Evolutionary conservation across 2,329 filamentous ascomycete species (phyloP).

Genomic region (Paecilomyces sp.): DNA sequence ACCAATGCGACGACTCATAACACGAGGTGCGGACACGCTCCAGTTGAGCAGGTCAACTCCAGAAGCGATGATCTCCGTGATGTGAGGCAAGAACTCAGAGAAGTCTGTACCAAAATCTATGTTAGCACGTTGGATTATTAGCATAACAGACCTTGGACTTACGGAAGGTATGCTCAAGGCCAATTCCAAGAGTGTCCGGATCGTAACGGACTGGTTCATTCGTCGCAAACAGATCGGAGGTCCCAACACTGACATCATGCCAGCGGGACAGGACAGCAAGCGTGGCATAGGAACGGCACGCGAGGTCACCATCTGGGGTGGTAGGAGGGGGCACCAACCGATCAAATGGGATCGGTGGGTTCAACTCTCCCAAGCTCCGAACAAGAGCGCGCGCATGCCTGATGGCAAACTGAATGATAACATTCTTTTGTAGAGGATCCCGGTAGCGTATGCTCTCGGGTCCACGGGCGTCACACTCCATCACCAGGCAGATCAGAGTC

Average conservation of each 20-base stretch:
- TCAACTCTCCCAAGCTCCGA: slow-evolving; percentile 31
- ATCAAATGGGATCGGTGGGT: slow-evolving; percentile 22
- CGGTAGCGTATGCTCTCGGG: slow-evolving; percentile 35
- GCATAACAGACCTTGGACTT: neutral
- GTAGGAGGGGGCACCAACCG: slow-evolving; percentile 15
- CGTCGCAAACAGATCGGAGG: slow-evolving; percentile 28
- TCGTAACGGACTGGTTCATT: slow-evolving; percentile 33
- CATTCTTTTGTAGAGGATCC: slow-evolving; percentile 32
- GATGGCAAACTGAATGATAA: slow-evolving; percentile 31
- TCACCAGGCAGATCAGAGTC: slow-evolving; percentile 32
- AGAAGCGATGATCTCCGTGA: neutral
- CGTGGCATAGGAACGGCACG: slow-evolving; percentile 33
- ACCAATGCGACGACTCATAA: neutral
- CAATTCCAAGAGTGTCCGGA: slow-evolving; percentile 28
- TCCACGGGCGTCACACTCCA: slow-evolving; percentile 35
- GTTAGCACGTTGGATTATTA: neutral
- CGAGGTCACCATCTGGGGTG: slow-evolving; percentile 35
- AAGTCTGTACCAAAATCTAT: neutral
- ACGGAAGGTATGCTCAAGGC: neutral
- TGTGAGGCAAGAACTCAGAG: neutral
- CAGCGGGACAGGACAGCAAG: slow-evolving; percentile 33
- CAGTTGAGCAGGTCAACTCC: neutral
- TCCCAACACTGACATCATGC: slow-evolving; percentile 35
- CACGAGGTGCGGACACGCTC: neutral
- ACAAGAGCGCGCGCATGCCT: slow-evolving; percentile 32